phyloP scores from a whole-genome alignment of 169 alveolate species.

The Besnoitia besnoiti region DNA sequence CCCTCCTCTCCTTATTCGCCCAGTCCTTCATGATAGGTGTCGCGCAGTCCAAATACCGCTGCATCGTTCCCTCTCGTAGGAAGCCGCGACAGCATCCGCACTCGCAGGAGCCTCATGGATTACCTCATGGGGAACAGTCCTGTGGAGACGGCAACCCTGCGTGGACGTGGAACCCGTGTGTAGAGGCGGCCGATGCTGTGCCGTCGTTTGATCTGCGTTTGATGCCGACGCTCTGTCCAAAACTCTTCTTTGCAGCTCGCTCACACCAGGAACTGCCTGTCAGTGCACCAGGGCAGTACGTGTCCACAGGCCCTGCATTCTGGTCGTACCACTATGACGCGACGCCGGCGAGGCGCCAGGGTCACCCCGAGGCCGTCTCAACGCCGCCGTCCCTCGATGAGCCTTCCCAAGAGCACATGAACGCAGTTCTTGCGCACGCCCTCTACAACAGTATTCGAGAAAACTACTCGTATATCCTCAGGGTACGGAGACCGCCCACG shows the following conservation, averaged over 20 bases:
- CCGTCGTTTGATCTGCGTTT: not conserved
- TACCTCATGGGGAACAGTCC: too few species aligned
- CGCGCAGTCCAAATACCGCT: too few species aligned
- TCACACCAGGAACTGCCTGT: not conserved
- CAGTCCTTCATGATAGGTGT: too few species aligned
- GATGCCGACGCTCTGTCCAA: not conserved
- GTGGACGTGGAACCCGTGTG: not conserved
- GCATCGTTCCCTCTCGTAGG: too few species aligned
- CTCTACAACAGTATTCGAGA: slow-evolving; percentile 16
- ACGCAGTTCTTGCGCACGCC: slow-evolving; percentile 16
- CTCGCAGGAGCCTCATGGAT: too few species aligned
- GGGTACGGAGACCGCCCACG: not conserved
- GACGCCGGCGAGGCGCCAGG: slow-evolving; percentile 15
- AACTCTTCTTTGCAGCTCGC: not conserved
- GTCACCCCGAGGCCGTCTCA: not conserved
- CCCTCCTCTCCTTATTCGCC: too few species aligned
- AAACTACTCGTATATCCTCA: slow-evolving; percentile 15
- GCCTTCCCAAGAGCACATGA: not conserved
- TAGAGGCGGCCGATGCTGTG: not conserved
- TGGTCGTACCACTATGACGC: slow-evolving; percentile 47
- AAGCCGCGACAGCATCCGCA: too few species aligned
- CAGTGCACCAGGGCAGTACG: not conserved
- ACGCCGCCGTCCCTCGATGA: not conserved
- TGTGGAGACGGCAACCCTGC: too few species aligned
- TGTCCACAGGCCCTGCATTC: not conserved